Evolutionary conservation across 164 flowering plant genomes (phyloP), one percentile per base, ranked within the genome.

Genomic region (Nymphaea colorata): DNA sequence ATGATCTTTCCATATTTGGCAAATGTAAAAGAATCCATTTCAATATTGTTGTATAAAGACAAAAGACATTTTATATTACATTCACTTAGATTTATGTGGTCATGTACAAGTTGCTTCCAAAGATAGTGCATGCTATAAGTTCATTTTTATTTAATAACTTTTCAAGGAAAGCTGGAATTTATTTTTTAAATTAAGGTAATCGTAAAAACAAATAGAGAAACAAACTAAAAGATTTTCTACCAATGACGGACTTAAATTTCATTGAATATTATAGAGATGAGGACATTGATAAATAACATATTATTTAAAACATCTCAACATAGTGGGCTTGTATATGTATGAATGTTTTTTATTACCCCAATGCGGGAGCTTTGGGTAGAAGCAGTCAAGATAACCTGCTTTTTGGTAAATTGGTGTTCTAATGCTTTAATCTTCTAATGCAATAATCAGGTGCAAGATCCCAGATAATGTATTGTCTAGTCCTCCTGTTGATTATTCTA

Each of bases 381-480:
- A 51, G 42, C 7, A 5, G 6, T 45, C 25, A 45, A 45, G 4
- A 25, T 15, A 6, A 2, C 42, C 10, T 45, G 41, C 15, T 47
- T 18, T 66, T 25, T 25, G 36, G 36, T 25, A 25, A 25, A 25
- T 25, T 25, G 36, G 36, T 25, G 36, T 25, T 25, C 36, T 25
- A 25, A 25, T 25, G 36, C 36, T 25, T 25, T 25, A 25, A 25
- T 25, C 60, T 66, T 42, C 60, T 3, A 44, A 41, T 7, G n/a
- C 42, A 4, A 41, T 42, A 4, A 53, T 47, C 47, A 41, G 47
- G 14, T 66, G 6, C 15, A 66, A 66, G 42, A 47, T 57, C 18
- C 36, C 15, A 44, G 8, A 45, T 15, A 41, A 66, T 59, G 68
- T 66, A 18, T 66, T 14, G 60, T 66, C 41, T 66, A 41, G 68